Conservation (phyloP, 192 early-diverging fungal genomes). For the Backusella psychrophila region DNA sequence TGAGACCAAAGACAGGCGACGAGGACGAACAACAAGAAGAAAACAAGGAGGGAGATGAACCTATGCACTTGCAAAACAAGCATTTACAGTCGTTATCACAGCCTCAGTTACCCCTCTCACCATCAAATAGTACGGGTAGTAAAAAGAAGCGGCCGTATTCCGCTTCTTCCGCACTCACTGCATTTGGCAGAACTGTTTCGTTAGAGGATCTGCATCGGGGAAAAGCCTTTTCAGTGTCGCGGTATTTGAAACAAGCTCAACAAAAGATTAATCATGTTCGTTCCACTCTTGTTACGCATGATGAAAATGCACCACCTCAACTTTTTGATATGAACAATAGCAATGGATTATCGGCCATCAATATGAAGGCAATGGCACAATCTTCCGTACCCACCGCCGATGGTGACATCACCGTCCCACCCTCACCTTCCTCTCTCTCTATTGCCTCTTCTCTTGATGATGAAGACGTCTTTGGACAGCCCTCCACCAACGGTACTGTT, state of each 20-base stretch:
- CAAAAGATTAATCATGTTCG: constrained; percentile 26
- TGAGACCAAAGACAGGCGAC: neutral
- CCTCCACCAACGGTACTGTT: neutral
- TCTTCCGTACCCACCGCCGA: constrained; percentile 22
- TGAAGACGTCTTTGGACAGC: neutral
- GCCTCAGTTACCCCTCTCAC: constrained; percentile 31
- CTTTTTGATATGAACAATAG: constrained; percentile 4
- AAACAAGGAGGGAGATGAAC: neutral
- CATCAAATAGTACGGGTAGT: constrained; percentile 20
- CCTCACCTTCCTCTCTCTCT: neutral
- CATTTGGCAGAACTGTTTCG: constrained; percentile 55
- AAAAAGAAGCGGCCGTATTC: constrained; percentile 1
- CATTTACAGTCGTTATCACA: constrained; percentile 37
- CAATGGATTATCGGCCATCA: constrained; percentile 10
- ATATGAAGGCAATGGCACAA: constrained; percentile 22
- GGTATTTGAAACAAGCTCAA: constrained; percentile 35
- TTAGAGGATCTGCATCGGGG: constrained; percentile 69
- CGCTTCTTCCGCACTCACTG: constrained; percentile 32
- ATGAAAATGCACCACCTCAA: constrained; percentile 6
- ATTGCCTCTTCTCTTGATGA: neutral
- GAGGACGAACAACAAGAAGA: neutral
- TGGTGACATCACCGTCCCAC: neutral
- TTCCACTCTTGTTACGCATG: constrained; percentile 7
- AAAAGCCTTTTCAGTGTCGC: constrained; percentile 60
- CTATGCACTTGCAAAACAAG: constrained; percentile 25